Evolutionary conservation across 2,329 filamentous ascomycete species (phyloP).

Genomic region (Orbilia ellipsospora): DNA sequence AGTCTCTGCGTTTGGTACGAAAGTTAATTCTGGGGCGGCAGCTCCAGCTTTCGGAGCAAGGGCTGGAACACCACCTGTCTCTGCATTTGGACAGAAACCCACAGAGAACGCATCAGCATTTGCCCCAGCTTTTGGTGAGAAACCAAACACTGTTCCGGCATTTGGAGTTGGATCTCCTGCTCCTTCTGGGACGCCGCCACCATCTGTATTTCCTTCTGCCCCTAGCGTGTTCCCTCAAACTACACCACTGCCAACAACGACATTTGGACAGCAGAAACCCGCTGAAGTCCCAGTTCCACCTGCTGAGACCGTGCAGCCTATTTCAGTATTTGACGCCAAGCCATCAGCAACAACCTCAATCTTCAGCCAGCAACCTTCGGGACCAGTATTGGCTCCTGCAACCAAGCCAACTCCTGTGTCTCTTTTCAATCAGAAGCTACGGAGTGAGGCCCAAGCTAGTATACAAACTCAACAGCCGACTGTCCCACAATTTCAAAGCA

Average conservation of each 20-base stretch:
- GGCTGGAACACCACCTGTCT: slow-evolving; percentile 15
- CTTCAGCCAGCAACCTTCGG: slow-evolving; percentile 21
- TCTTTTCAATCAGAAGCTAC: slow-evolving; percentile 28
- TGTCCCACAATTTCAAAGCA: slow-evolving; percentile 2
- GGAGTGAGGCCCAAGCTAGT: slow-evolving; percentile 4
- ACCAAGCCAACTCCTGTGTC: slow-evolving; percentile 33
- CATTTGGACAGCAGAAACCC: slow-evolving; percentile 13
- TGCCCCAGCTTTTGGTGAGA: slow-evolving; percentile 28
- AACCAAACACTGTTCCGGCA: slow-evolving; percentile 7
- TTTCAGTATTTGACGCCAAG: slow-evolving; percentile 31
- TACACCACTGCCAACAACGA: slow-evolving; percentile 5
- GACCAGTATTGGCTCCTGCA: background rate
- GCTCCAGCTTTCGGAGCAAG: slow-evolving; percentile 30
- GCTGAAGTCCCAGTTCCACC: background rate
- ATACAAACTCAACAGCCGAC: background rate
- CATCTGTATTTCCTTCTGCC: slow-evolving; percentile 22
- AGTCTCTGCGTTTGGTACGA: slow-evolving; percentile 24
- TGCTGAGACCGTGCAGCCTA: background rate
- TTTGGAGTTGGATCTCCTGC: slow-evolving; percentile 9
- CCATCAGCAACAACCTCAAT: slow-evolving; percentile 15
- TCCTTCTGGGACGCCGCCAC: slow-evolving; percentile 15
- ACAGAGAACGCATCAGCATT: slow-evolving; percentile 9
- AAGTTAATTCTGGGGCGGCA: slow-evolving; percentile 1
- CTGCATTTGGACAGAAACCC: slow-evolving; percentile 34
- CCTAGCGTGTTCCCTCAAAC: slow-evolving; percentile 2